Percentiles rank a stretch among this genome's conserved stretches.
These are phyloP conservation scores for Tetracladium maxilliforme DNA, from an alignment of 2,329 filamentous ascomycete species.

Conservation along the genomic window DNA sequence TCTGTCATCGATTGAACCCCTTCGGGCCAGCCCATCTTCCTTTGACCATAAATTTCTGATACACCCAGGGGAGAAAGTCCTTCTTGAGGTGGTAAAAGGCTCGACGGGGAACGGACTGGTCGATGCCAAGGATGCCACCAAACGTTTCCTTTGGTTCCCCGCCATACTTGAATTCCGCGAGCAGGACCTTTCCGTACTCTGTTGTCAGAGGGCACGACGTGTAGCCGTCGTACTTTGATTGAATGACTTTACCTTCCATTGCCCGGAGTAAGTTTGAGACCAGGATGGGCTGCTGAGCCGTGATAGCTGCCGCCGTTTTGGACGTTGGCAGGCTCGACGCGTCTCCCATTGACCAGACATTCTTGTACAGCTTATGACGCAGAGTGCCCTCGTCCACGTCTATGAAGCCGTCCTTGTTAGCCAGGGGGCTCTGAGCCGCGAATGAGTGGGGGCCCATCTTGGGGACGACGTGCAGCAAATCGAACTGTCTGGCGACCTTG, in stretches of 20 bases:
- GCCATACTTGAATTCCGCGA: slow-evolving; percentile 52
- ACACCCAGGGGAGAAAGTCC: slow-evolving; percentile 55
- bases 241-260: slow-evolving; percentile 26
- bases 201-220: slow-evolving; percentile 38
- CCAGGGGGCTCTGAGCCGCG: slow-evolving; percentile 34
- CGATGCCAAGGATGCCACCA: slow-evolving; percentile 32
- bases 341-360: slow-evolving; percentile 44
- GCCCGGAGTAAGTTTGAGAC: slow-evolving; percentile 29
- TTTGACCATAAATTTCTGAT: slow-evolving; percentile 43
- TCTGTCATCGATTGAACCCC: no score
- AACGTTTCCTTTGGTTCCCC: slow-evolving; percentile 50
- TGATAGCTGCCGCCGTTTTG: slow-evolving; percentile 38
- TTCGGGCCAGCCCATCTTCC: slow-evolving; percentile 51
- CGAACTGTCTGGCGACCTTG: slow-evolving; percentile 31
- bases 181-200: slow-evolving; percentile 45
- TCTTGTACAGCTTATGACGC: slow-evolving; percentile 35
- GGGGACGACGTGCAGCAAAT: slow-evolving; percentile 39
- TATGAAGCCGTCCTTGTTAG: slow-evolving; percentile 40
- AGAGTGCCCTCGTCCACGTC: slow-evolving; percentile 37
- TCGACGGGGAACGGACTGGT: slow-evolving; percentile 38
- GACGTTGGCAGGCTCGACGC: slow-evolving; percentile 43
- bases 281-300: slow-evolving; percentile 32
- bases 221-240: slow-evolving; percentile 35
- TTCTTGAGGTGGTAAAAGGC: slow-evolving; percentile 50
- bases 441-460: slow-evolving; percentile 44